These are phyloP conservation scores for Mangifera indica DNA, from an alignment of 345 rosid genomes.

Conservation along the genomic window DNA sequence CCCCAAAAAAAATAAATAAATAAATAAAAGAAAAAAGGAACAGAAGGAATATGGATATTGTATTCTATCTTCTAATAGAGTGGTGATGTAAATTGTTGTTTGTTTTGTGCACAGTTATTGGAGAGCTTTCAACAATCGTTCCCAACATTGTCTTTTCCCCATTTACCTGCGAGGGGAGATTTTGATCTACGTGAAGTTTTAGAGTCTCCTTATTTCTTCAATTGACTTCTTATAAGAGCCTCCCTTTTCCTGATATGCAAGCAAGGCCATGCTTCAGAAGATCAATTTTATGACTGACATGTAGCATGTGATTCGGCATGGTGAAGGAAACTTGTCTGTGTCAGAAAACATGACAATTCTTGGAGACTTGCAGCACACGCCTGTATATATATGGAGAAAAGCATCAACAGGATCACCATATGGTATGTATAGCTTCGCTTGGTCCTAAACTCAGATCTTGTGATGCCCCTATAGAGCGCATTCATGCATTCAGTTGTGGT, in stretches of 20 bases:
- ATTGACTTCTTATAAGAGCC: constrained; percentile 36
- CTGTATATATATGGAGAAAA: constrained; percentile 16
- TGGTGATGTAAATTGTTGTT: not conserved
- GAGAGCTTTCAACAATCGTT: constrained; percentile 79
- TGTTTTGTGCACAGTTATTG: constrained; percentile 56
- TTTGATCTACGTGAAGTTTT: constrained; percentile 76
- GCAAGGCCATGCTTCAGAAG: not conserved
- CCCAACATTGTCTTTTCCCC: constrained; percentile 71
- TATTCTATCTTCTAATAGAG: not conserved
- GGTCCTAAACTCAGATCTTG: not conserved
- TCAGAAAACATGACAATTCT: not conserved
- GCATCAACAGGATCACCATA: constrained; percentile 1
- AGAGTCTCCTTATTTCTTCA: constrained; percentile 90
- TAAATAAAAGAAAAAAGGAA: not conserved
- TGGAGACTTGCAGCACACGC: constrained; percentile 5
- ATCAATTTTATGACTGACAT: not conserved
- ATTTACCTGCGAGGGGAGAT: constrained; percentile 85
- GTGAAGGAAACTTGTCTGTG: constrained; percentile 1
- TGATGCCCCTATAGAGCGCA: constrained; percentile 1
- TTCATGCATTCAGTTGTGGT: not conserved
- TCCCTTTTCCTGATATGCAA: not conserved
- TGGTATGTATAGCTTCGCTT: not conserved
- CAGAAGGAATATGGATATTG: not conserved
- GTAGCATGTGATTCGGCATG: not conserved
- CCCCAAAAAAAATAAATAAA: no score